phyloP scores from a whole-genome alignment of 345 rosid species.

The Eutrema heterophyllum region DNA sequence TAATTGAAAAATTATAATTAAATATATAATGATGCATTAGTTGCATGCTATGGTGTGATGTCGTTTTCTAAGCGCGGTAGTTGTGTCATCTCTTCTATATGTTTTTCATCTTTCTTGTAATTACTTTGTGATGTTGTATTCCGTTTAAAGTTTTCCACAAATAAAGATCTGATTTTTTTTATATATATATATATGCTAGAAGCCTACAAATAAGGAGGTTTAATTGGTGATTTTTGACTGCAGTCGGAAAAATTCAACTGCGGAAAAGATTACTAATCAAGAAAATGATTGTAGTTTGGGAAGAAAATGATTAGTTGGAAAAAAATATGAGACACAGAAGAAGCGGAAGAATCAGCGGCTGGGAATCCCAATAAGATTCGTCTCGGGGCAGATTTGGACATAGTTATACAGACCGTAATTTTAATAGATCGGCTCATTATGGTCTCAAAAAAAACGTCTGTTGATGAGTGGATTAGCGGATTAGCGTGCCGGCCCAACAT shows the following conservation, averaged over 20 bases:
- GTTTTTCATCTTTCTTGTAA: neutral
- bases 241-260: neutral
- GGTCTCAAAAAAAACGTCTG: no score
- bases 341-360: neutral
- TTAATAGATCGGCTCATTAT: no score
- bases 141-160: neutral
- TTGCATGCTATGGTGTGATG: slow-evolving; percentile 16
- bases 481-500: no score
- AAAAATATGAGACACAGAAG: neutral
- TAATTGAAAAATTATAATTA: neutral
- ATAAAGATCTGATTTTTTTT: neutral
- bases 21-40: neutral
- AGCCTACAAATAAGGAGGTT: neutral
- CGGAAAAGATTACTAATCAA: neutral
- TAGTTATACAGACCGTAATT: no score
- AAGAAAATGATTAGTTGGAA: neutral
- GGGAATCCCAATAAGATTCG: no score
- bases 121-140: neutral
- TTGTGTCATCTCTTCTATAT: slow-evolving; percentile 14
- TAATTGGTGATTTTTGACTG: neutral
- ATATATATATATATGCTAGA: neutral
- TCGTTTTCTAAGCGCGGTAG: slow-evolving; percentile 21
- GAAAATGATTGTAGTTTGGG: neutral
- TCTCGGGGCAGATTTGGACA: no score
- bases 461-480: no score